Percentiles rank a stretch among this genome's conserved stretches.
These are phyloP conservation scores for Groenewaldozyma tartarivorans DNA, from an alignment of 805 yeast genomes.

Conservation along the genomic window DNA sequence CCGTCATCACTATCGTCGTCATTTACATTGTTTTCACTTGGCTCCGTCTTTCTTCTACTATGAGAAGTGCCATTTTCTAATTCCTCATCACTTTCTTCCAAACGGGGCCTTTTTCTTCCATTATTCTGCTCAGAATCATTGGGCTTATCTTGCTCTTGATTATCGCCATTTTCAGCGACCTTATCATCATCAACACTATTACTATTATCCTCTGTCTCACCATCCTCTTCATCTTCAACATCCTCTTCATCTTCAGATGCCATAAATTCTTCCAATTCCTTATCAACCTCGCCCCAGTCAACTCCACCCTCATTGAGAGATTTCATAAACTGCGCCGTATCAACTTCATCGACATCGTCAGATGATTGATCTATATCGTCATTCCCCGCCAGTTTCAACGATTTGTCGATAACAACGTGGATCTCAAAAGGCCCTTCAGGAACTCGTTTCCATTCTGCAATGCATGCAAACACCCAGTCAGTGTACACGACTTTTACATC, in stretches of 20 bases:
- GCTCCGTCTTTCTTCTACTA: conserved; percentile 3
- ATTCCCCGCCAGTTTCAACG: too few relatives aligned
- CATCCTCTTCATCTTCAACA: conserved; percentile 24
- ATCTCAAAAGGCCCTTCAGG: conserved; percentile 53
- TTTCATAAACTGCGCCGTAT: conserved; percentile 30
- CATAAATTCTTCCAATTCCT: conserved; percentile 46
- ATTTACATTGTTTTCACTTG: conserved; percentile 1
- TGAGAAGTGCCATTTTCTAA: neutral
- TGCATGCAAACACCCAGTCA: conserved; percentile 85
- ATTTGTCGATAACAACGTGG: conserved; percentile 15
- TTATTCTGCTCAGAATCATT: conserved; percentile 10
- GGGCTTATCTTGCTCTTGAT: conserved; percentile 13
- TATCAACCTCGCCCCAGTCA: conserved; percentile 42
- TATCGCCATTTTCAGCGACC: conserved; percentile 12
- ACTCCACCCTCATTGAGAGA: conserved; percentile 25
- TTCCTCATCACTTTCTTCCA: conserved; percentile 5
- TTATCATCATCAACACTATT: conserved; percentile 18
- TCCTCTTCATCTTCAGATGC: conserved; percentile 21
- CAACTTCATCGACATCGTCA: conserved; percentile 33
- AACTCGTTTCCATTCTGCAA: conserved; percentile 66
- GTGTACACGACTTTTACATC: conserved; percentile 73
- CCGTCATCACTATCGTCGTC: conserved; percentile 14
- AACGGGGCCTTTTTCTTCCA: conserved; percentile 9
- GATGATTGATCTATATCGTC: conserved; percentile 28
- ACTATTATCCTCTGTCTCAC: conserved; percentile 25